A percentile compares a stretch with the other conserved stretches of the same genome.
Conservation (phyloP, 345 rosid species). For the Gossypium turneri region DNA sequence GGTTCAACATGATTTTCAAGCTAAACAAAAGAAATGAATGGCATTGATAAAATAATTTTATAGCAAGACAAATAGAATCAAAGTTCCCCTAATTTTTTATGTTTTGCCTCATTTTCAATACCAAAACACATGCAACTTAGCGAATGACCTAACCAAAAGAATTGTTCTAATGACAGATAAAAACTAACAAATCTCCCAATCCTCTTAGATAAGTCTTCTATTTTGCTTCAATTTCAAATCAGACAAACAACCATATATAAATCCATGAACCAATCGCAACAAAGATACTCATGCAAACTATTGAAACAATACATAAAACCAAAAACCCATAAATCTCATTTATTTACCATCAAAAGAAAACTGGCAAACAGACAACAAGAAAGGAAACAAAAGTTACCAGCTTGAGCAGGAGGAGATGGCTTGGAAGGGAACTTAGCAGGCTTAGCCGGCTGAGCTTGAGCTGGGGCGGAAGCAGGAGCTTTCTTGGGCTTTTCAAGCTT, state of each 20-base stretch:
- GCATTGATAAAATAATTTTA: background rate
- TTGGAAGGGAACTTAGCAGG: conserved; percentile 74
- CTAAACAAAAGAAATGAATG: background rate
- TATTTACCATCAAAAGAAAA: background rate
- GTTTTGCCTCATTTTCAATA: background rate
- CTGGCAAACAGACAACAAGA: background rate
- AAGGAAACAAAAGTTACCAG: conserved; percentile 41
- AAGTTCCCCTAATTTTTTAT: background rate
- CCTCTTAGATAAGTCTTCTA: background rate
- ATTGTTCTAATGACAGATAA: background rate
- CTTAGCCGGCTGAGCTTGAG: conserved; percentile 40
- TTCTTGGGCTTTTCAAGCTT: conserved; percentile 65
- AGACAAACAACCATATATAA: background rate
- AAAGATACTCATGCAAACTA: background rate
- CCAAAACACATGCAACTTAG: background rate
- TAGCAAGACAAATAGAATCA: background rate
- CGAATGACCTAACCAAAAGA: background rate
- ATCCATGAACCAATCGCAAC: background rate
- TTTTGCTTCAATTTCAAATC: background rate
- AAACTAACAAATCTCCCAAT: background rate
- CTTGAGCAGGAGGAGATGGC: conserved; percentile 77
- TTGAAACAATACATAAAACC: background rate
- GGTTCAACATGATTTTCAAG: background rate
- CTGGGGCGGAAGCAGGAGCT: conserved; percentile 30
- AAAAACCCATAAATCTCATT: conserved; percentile 7